Percentiles rank a stretch among this genome's conserved stretches.
Conservation (phyloP, 164 flowering plant genomes). For the Echeveria elegans region DNA sequence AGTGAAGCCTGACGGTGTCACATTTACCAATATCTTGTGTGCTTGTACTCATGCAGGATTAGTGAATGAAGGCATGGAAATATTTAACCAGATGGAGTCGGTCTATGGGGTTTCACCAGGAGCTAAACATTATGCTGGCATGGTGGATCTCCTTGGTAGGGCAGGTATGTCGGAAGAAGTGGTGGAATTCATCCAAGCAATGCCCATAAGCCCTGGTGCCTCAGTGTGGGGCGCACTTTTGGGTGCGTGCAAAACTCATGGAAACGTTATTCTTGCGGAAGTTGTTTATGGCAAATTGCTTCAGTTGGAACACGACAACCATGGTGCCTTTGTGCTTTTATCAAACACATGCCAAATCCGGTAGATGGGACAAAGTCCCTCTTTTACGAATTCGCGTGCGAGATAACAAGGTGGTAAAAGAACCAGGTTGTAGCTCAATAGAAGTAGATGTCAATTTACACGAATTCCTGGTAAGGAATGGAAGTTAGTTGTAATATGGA, state of each 20-base stretch:
- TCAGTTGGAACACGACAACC: slow-evolving; percentile 53
- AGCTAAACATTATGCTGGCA: slow-evolving; percentile 53
- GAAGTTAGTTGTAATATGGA: slow-evolving; percentile 65
- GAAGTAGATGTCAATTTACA: slow-evolving; percentile 55
- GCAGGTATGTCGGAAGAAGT: slow-evolving; percentile 67
- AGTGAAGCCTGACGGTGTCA: slow-evolving; percentile 56
- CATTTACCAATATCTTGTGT: slow-evolving; percentile 55
- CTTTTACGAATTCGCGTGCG: slow-evolving; percentile 49
- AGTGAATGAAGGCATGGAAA: slow-evolving; percentile 38
- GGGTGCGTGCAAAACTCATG: slow-evolving; percentile 53
- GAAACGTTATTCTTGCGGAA: slow-evolving; percentile 45
- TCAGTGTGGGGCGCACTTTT: slow-evolving; percentile 71
- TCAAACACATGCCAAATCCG: slow-evolving; percentile 53
- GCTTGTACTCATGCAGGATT: slow-evolving; percentile 75
- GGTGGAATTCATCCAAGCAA: slow-evolving; percentile 41
- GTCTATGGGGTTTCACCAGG: slow-evolving; percentile 40
- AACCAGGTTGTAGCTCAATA: slow-evolving; percentile 67
- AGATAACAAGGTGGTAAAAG: slow-evolving; percentile 47
- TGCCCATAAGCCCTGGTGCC: slow-evolving; percentile 45
- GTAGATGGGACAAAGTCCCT: slow-evolving; percentile 52
- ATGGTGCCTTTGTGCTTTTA: slow-evolving; percentile 58
- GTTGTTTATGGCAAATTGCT: slow-evolving; percentile 35
- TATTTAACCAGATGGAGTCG: slow-evolving; percentile 44
- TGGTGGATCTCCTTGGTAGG: slow-evolving; percentile 72
- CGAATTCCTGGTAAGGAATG: slow-evolving; percentile 63